These are phyloP conservation scores for Farysia itapuensis DNA, from an alignment of 1,284 basidiomycete species.

Conservation along the genomic window DNA sequence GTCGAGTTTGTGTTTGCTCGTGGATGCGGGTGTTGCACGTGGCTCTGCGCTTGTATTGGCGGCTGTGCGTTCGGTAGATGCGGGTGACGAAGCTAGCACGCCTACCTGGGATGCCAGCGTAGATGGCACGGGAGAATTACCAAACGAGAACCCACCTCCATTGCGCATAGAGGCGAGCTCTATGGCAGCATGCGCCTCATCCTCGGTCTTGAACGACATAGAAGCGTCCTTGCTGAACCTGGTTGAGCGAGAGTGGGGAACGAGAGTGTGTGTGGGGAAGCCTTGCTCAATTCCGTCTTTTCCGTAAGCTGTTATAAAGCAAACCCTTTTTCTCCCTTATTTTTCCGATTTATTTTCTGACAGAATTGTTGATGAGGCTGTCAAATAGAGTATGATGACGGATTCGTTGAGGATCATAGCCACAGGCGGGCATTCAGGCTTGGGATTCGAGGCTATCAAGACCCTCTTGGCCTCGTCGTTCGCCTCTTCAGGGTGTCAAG, in stretches of 20 bases:
- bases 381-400: no score
- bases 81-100: not conserved
- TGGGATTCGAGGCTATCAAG: slow-evolving; percentile 33
- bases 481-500: slow-evolving; percentile 2
- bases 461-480: slow-evolving; percentile 13
- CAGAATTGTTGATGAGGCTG: no score
- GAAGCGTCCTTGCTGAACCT: no score
- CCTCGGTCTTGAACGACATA: slow-evolving; percentile 36
- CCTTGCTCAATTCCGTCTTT: no score
- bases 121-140: slow-evolving; percentile 3
- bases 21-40: not conserved
- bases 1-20: slow-evolving; percentile 5
- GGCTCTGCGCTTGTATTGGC: slow-evolving; percentile 2
- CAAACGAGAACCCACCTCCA: slow-evolving; percentile 18
- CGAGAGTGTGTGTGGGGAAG: no score
- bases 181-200: slow-evolving; percentile 31
- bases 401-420: slow-evolving; percentile 21
- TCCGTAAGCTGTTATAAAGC: no score
- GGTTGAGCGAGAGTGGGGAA: no score
- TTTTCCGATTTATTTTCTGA: no score
- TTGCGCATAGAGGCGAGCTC: slow-evolving; percentile 37
- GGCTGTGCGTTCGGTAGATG: slow-evolving; percentile 10
- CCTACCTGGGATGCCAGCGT: not conserved
- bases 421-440: slow-evolving; percentile 31
- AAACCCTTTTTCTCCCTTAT: no score